phyloP scores from a whole-genome alignment of 2,329 filamentous ascomycete genomes.

The Claviceps pazoutovae region DNA sequence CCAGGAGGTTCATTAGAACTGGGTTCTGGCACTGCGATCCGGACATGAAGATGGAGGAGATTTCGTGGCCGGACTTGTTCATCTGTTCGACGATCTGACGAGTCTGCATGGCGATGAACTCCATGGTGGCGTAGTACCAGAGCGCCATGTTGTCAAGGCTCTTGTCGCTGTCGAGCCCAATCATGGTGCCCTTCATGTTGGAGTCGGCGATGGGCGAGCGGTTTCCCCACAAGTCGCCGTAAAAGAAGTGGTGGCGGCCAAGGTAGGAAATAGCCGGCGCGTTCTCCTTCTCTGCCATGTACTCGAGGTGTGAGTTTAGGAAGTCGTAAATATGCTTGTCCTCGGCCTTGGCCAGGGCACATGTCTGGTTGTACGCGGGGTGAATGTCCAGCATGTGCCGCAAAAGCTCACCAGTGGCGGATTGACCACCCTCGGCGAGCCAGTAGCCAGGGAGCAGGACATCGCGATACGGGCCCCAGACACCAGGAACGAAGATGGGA shows the following conservation, averaged over 20 bases:
- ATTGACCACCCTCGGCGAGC: conserved; percentile 96
- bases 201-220: conserved; percentile 85
- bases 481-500: conserved; percentile 84
- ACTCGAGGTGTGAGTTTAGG: conserved; percentile 72
- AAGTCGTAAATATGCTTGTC: conserved; percentile 91
- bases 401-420: conserved; percentile 84
- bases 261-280: conserved; percentile 75
- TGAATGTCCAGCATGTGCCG: conserved; percentile 94
- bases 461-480: conserved; percentile 95
- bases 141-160: conserved; percentile 76
- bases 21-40: conserved; percentile 95
- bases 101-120: conserved; percentile 96
- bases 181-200: conserved; percentile 79
- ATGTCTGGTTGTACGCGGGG: conserved; percentile 70
- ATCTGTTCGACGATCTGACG: conserved; percentile 89
- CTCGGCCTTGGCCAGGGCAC: conserved; percentile 65
- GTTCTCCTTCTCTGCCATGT: conserved; percentile 52
- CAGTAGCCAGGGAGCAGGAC: conserved; percentile 84
- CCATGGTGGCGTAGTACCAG: conserved; percentile 91
- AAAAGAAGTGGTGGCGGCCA: conserved; percentile 93
- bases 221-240: conserved; percentile 95
- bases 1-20: conserved; percentile 80
- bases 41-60: conserved; percentile 95
- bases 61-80: conserved; percentile 78
- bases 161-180: conserved; percentile 79